Conservation (phyloP, 2,329 filamentous ascomycete species). For the Scopulariopsis brevicaulis region DNA sequence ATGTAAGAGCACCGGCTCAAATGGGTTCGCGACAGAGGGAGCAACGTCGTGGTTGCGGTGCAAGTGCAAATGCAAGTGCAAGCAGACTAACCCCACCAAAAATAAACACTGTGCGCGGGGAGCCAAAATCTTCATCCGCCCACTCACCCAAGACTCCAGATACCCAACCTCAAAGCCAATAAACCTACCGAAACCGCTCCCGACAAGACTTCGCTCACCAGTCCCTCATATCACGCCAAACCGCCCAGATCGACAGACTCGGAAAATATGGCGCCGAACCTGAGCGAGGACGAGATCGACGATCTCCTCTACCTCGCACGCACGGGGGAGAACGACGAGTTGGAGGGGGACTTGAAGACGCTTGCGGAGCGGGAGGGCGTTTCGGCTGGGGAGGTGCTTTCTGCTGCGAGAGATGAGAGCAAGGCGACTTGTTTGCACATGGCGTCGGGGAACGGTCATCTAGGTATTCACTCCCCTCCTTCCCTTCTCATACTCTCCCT, state of each 20-base stretch:
- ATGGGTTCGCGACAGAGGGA: too few relatives aligned
- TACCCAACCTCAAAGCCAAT: not conserved
- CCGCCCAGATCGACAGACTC: not conserved
- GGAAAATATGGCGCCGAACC: constrained; percentile 31
- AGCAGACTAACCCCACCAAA: not conserved
- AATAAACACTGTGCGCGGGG: not conserved
- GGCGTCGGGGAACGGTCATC: constrained; percentile 81
- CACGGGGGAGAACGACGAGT: constrained; percentile 60
- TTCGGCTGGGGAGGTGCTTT: constrained; percentile 51
- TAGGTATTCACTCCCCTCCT: constrained; percentile 35
- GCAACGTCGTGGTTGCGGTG: not conserved
- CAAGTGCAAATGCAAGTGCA: not conserved
- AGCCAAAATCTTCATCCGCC: not conserved
- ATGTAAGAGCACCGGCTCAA: not conserved
- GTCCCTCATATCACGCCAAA: not conserved
- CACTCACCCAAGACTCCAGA: not conserved
- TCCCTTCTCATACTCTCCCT: not conserved
- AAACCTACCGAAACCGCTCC: not conserved
- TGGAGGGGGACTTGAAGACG: constrained; percentile 45
- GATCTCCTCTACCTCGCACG: constrained; percentile 85
- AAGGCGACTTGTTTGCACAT: constrained; percentile 83
- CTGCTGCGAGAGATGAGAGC: constrained; percentile 59
- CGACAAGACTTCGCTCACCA: not conserved
- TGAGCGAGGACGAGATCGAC: constrained; percentile 74
- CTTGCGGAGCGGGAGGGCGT: constrained; percentile 51